Evolutionary conservation across 305 asterid species (phyloP).

Genomic region (Fraxinus dipetala): DNA sequence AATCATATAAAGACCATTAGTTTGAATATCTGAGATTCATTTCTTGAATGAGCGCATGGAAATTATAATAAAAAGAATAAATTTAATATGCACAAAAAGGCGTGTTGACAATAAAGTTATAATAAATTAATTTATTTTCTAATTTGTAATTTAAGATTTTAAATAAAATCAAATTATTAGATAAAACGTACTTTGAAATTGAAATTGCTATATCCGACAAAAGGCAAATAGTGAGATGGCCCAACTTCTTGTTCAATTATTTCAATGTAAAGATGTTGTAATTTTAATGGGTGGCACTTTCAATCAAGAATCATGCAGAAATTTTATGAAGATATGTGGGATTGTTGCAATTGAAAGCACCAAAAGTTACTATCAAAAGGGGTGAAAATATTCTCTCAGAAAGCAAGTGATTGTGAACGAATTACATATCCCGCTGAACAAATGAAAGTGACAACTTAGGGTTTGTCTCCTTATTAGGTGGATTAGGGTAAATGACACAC

Average conservation of each 20-base stretch:
- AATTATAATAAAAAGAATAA: too few species aligned
- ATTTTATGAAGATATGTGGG: background rate
- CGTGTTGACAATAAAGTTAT: background rate
- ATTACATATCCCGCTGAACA: background rate
- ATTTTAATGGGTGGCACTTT: background rate
- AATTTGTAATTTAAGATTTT: background rate
- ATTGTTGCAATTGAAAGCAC: slow-evolving; percentile 4
- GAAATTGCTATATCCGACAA: background rate
- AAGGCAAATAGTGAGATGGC: background rate
- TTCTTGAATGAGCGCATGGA: background rate
- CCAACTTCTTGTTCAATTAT: background rate
- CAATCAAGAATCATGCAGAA: background rate
- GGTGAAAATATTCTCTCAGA: background rate
- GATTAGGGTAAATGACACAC: background rate
- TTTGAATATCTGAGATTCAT: background rate
- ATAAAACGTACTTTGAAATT: background rate
- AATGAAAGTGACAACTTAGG: background rate
- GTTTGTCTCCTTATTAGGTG: background rate
- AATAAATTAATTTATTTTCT: background rate
- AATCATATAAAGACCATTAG: background rate
- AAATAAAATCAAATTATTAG: background rate
- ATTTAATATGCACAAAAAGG: background rate
- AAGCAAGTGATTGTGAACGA: background rate
- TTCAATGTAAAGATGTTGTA: background rate
- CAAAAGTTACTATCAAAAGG: background rate